Conservation (phyloP, 371 early-diverging fungal species). For the Mucor racemosus region DNA sequence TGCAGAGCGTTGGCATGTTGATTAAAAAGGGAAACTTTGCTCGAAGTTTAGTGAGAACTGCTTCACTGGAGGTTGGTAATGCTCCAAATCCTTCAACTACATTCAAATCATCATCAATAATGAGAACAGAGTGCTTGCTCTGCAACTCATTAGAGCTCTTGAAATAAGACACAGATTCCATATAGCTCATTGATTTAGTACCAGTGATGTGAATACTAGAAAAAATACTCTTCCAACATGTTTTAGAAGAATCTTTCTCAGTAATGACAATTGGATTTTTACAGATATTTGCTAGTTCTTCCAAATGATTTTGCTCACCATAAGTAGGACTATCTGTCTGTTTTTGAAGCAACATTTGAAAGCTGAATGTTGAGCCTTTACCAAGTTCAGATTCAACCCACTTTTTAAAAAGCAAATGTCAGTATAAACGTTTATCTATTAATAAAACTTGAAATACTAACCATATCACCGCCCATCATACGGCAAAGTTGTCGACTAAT, state of each 20-base stretch:
- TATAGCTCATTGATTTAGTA: neutral
- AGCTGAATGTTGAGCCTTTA: constrained; percentile 51
- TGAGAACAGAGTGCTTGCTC: constrained; percentile 6
- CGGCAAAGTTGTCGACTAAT: constrained; percentile 53
- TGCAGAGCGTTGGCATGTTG: neutral
- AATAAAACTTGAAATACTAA: neutral
- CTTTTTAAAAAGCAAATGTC: constrained; percentile 2
- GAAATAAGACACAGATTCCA: neutral
- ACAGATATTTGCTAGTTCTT: constrained; percentile 13
- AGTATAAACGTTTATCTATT: neutral
- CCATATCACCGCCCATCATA: constrained; percentile 61
- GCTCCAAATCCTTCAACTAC: neutral
- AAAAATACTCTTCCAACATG: constrained; percentile 1
- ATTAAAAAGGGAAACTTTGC: neutral
- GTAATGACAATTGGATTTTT: constrained; percentile 18
- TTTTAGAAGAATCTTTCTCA: constrained; percentile 10
- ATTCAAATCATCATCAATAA: constrained; percentile 12
- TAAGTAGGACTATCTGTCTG: constrained; percentile 26
- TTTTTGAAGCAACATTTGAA: constrained; percentile 32
- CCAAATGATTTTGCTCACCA: constrained; percentile 27
- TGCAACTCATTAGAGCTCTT: neutral
- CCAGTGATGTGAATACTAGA: neutral
- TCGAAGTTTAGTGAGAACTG: neutral
- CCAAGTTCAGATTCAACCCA: constrained; percentile 51
- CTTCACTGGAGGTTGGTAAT: constrained; percentile 6